Base-by-base conservation (phyloP, 2,329 filamentous ascomycete genomes). In the Penicillium sp. region DNA sequence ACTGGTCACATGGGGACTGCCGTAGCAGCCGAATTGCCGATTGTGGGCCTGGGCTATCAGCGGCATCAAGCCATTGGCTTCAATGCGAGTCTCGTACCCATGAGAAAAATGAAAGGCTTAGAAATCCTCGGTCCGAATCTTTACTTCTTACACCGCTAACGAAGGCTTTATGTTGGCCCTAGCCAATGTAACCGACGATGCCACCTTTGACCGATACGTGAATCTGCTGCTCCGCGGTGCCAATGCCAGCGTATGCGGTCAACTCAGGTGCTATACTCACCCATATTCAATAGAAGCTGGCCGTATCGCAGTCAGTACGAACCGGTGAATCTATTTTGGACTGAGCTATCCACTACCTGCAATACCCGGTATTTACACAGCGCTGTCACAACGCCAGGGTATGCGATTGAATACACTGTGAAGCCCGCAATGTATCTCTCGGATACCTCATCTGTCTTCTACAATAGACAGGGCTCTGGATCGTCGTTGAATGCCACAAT, bases 11-110 rank as follows among this genome's bases (percentile, higher is more conserved):
- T 43, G 3, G 3, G 17, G 27, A 19, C 17, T 13, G 43, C 10
- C 19, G 43, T 29, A 7, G 25, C 10, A 19, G 10, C 43, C 4
- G 43, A 45, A 12, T 31, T 39, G 33, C 42, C 35, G 10, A 44
- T 41, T 36, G 51, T 53, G 23, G 42, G 41, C 25, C 23, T 53
- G 8, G 42, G 51, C 8, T 53, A 53, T 39, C 21, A 53, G 42
- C 33, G 33, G 13, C 42, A 53, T 9, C 35, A 31, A 38, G 51
- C 42, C 1, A 53, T 47, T n/a, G 5, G 23, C 1, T 47, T 53
- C 7, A n/a, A 53, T 3, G 25, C 38, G 41, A 53, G 41, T 36
- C 3, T 36, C 5, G 3, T 19, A 19, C 25, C 2, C 1, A 9
- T 10, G 17, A 29, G 10, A 29, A 6, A 29, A 31, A 29, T 19